Evolutionary conservation across 768 basidiomycete genomes (phyloP), one percentile per base, ranked within the genome.

Genomic region (Tylopilus cervinicoccineus): DNA sequence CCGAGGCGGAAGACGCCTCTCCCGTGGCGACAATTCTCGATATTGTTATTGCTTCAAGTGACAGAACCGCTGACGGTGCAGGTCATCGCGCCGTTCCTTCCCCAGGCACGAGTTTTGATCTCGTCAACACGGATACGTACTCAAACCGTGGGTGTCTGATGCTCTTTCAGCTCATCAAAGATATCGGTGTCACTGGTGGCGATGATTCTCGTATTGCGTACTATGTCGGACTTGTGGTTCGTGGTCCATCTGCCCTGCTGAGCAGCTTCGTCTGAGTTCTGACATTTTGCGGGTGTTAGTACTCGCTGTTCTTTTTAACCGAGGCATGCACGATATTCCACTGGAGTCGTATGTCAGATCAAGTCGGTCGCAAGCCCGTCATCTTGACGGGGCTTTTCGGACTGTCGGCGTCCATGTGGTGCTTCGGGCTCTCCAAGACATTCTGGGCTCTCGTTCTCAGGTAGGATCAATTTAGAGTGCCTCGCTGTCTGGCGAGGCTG

Each of bases 311-410:
- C 63, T 78, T 73, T 45, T 65, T 75, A 4, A 71, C 75, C 1
- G 76, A 78, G 48, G 77, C 76, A 6, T 54, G 74, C 38, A 77
- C 73, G 1, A 67, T 75, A 38, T 65, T 73, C 7, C 70, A 76
- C 47, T 78, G 76, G 76, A 76, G 76, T 52, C 72, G 75, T 13
- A 53, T 73, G 23, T 79, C 77, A 4, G 77, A 78, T 48, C 60
- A 71, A 31, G 64, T 78, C 11, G 76, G 76, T n/a, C 72, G 76
- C 28, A 75, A 68, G 54, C 76, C 77, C 0, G 70, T 78, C 11
- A 63, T 78, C 40, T 59, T 79, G 46, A 70, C 46, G 2, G 77
- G 77, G 0, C 64, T 78, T 4, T 61, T 71, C 20, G 77, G 77
- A 22, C 56, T 77, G 7, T 72, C 73, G 0, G 28, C 68, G 4